A percentile compares a stretch with the other conserved stretches of the same genome.
Conservation (phyloP, 805 yeast species). For the Myxozyma mucilagina region DNA sequence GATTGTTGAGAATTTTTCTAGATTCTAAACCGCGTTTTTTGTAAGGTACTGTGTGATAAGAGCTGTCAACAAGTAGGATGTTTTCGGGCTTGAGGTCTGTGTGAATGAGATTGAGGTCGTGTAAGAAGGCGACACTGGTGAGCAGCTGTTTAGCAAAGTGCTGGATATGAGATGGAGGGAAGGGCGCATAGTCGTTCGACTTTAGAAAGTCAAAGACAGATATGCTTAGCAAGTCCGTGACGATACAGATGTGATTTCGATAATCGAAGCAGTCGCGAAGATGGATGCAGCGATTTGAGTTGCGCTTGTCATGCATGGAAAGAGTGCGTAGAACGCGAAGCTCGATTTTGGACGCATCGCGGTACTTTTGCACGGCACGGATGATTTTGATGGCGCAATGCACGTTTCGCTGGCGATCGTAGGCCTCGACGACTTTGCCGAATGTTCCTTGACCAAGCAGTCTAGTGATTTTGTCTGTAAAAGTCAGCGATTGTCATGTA, state of each 20-base stretch:
- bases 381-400: conserved; percentile 90
- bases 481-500: conserved; percentile 42
- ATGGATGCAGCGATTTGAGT: conserved; percentile 76
- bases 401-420: conserved; percentile 59
- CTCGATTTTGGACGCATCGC: conserved; percentile 95
- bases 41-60: conserved; percentile 45
- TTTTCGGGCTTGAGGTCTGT: conserved; percentile 98
- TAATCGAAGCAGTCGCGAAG: conserved; percentile 87
- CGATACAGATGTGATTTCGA: conserved; percentile 90
- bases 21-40: conserved; percentile 36
- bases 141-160: conserved; percentile 83
- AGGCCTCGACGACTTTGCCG: conserved; percentile 86
- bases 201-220: conserved; percentile 90
- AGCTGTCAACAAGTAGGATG: conserved; percentile 64
- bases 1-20: conserved; percentile 61
- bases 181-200: conserved; percentile 77
- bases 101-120: conserved; percentile 85
- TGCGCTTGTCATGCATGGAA: conserved; percentile 67
- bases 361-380: conserved; percentile 85
- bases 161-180: conserved; percentile 91
- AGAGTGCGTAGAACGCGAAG: conserved; percentile 75
- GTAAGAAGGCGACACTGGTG: conserved; percentile 82
- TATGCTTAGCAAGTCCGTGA: conserved; percentile 81
- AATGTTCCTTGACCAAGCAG: conserved; percentile 90
- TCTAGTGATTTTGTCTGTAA: conserved; percentile 65